These are phyloP conservation scores for Auricularia sp. DNA, from an alignment of 768 basidiomycete genomes.

Conservation along the genomic window DNA sequence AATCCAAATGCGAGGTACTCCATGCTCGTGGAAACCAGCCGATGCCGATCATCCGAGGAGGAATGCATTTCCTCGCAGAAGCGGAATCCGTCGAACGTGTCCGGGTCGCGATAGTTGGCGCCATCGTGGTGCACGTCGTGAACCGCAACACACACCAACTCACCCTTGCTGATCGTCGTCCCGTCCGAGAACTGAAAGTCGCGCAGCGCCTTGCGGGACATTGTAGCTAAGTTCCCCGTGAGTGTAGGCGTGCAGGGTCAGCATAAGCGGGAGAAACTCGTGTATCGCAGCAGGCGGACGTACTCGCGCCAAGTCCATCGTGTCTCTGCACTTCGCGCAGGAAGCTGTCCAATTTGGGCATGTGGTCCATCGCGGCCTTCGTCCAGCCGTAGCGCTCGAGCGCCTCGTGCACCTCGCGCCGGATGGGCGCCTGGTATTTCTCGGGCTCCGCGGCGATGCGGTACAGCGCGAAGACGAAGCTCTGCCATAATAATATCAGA, in stretches of 20 bases:
- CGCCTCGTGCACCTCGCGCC: slow-evolving; percentile 21
- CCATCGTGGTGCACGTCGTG: background rate
- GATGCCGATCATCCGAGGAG: too few species aligned
- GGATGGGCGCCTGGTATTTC: slow-evolving; percentile 20
- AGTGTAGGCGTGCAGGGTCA: too few species aligned
- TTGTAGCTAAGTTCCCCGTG: too few species aligned
- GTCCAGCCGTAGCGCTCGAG: slow-evolving; percentile 27
- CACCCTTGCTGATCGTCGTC: background rate
- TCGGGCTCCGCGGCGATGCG: slow-evolving; percentile 28
- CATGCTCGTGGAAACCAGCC: too few species aligned
- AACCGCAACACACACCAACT: background rate
- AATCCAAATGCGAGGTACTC: background rate
- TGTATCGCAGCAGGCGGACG: slow-evolving; percentile 7
- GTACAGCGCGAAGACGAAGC: slow-evolving; percentile 26
- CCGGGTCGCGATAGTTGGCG: background rate
- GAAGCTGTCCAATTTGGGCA: slow-evolving; percentile 42
- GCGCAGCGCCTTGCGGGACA: background rate
- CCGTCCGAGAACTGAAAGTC: background rate
- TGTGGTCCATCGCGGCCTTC: slow-evolving; percentile 30
- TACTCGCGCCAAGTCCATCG: slow-evolving; percentile 18
- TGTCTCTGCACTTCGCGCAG: slow-evolving; percentile 37
- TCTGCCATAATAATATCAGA: slow-evolving; percentile 10
- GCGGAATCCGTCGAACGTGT: background rate
- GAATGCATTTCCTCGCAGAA: background rate
- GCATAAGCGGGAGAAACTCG: too few species aligned